phyloP scores from a whole-genome alignment of 2,329 filamentous ascomycete genomes.

The Claviceps fusiformis region DNA sequence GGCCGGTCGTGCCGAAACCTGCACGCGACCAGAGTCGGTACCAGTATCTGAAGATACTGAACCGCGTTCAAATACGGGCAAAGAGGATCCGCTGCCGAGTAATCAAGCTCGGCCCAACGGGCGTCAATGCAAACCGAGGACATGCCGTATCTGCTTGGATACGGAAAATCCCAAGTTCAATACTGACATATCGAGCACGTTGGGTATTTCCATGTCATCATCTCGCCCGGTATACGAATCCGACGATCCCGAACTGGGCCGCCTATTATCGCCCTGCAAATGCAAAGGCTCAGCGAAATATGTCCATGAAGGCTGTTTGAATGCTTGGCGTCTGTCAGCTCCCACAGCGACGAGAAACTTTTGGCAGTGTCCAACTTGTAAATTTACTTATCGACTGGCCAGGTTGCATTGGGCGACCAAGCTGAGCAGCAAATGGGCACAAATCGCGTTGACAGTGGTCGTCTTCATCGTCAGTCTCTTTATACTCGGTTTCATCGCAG shows the following conservation, averaged over 20 bases:
- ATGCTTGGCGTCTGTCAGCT: conserved; percentile 66
- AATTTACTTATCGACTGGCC: conserved; percentile 67
- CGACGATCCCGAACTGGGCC: conserved; percentile 57
- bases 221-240: conserved; percentile 49
- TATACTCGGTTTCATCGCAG: conserved; percentile 76
- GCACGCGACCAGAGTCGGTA: background rate
- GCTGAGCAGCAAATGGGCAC: conserved; percentile 51
- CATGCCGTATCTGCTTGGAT: conserved; percentile 85
- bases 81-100: conserved; percentile 4
- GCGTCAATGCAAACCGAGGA: conserved; percentile 52
- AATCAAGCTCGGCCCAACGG: conserved; percentile 7
- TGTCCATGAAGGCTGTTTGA: conserved; percentile 83
- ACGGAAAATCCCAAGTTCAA: conserved; percentile 37
- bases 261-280: conserved; percentile 76
- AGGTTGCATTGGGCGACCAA: conserved; percentile 63
- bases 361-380: conserved; percentile 80
- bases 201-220: conserved; percentile 19
- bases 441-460: conserved; percentile 55
- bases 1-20: background rate
- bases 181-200: conserved; percentile 16
- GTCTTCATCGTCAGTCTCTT: conserved; percentile 67
- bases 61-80: background rate
- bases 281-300: conserved; percentile 91
- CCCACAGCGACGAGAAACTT: conserved; percentile 54
- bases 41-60: background rate